Base-by-base conservation (phyloP, 306 rosid genomes). In the Luffa aegyptiaca region DNA sequence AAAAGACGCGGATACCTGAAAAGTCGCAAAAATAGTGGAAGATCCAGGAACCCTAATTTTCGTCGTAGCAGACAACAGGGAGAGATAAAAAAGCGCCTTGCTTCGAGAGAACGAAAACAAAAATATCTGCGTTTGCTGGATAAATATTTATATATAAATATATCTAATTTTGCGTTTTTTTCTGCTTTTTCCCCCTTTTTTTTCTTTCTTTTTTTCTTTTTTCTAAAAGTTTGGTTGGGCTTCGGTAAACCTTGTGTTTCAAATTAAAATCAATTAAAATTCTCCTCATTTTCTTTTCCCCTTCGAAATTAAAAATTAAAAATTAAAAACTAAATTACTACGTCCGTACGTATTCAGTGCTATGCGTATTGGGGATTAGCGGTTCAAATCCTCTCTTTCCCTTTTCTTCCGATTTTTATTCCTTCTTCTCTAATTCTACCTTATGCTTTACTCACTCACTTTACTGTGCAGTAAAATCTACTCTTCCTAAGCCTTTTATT, bases 11-110 rank as follows among this genome's bases (percentile, higher is more conserved):
- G 69, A 61, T 64, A 80, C 82, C 86, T 21, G 76, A 84, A 69
- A 83, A 81, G 75, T 51, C 82, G 76, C 70, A 77, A 16, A 49
- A 77, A 59, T 21, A 77, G 80, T 72, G n/a, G 85, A 86, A 81
- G 89, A 86, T 85, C 88, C 81, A 77, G 89, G 82, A 88, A 88
- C 90, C 94, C 92, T 87, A 90, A 86, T 82, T 80, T 72, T 52
- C 44, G 73, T 78, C 41, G 57, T 20, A 46, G 80, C 51, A 76
- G 58, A 78, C 57, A 57, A 44, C 72, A 10, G 75, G 61, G 75
- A 51, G 46, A 79, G 76, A 79, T 61, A 65, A 66, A 82, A 76
- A 82, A 77, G 83, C 87, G 88, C 84, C 70, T 87, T 69, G 76
- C 58, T 51, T 80, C 75, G 58, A 61, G 65, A 59, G 65, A 79